Base-by-base conservation (phyloP, 1,284 basidiomycete species). In the Chalciporus sp. region DNA sequence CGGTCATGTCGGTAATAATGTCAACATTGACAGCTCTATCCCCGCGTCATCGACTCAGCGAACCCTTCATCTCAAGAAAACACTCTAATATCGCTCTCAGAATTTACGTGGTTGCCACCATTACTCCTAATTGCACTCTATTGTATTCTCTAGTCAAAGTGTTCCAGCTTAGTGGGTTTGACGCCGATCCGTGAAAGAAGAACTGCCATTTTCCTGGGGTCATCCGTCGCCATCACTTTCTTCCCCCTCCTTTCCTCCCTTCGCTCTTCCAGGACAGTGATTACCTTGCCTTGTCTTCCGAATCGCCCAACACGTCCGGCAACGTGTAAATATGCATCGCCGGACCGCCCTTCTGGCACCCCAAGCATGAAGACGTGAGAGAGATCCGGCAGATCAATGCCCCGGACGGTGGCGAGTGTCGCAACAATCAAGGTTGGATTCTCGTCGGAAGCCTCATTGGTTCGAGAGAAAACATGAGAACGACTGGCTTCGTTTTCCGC, bases 261-360 rank as follows among this genome's bases (percentile, higher is more conserved):
- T 49, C 57, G 66, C 52, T 73, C 72, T 48, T 79, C 76, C 39
- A 89, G 64, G 23, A 90, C 72, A 29, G 75, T 82, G 49, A 91
- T 73, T 51, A 88, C 86, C 65, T 81, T 83, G 17, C 87, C 86
- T 37, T 69, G 72, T 47, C 79, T 73, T 42, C 86, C 85, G 65
- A 89, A 88, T 50, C 89, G 79, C 14, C 88, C 88, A 7, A 87
- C 86, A 14, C 90, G 83, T n/a, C 89, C 90, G 2, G 86, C 83
- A 51, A 86, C 71, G 61, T 92, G 89, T 58, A 85, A 62, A 65
- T 91, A 92, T 45, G 74, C 75, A 63, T 88, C 85, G 14, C 82
- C 73, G 56, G 64, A 70, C 26, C 72, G 76, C 35, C 76, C 79
- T 52, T 81, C 79, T 7, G 81, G 79, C 1, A 85, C 70, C 6